Conservation (phyloP, 2,329 filamentous ascomycete genomes). For the Huntiella decipiens region DNA sequence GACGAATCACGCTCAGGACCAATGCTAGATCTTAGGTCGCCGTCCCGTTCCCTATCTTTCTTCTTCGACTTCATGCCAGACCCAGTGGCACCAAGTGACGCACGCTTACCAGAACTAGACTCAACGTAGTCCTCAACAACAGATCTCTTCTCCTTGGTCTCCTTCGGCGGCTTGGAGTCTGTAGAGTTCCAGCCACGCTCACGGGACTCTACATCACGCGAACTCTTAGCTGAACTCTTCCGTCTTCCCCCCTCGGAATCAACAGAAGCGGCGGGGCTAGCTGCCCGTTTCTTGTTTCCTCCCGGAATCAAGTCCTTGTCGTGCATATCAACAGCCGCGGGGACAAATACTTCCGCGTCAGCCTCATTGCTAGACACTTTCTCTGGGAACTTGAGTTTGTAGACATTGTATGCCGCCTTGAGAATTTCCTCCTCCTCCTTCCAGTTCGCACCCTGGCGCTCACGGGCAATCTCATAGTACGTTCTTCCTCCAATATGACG, state of each 20-base stretch:
- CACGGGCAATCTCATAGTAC: conserved; percentile 73
- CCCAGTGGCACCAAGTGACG: conserved; percentile 17
- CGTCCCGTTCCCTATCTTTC: conserved; percentile 28
- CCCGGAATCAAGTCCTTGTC: conserved; percentile 14
- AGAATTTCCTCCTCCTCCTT: conserved; percentile 70
- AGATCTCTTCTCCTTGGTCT: conserved; percentile 31
- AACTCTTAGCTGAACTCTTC: conserved; percentile 17
- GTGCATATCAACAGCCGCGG: conserved; percentile 22
- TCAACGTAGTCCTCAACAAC: conserved; percentile 28
- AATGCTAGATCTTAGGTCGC: conserved; percentile 15
- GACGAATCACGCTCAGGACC: conserved; percentile 35
- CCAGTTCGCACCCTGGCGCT: conserved; percentile 73
- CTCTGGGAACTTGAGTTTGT: conserved; percentile 29
- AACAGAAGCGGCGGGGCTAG: conserved; percentile 2
- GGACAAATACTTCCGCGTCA: conserved; percentile 8
- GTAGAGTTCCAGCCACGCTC: conserved; percentile 18
- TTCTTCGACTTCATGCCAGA: conserved; percentile 29
- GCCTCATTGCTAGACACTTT: conserved; percentile 18
- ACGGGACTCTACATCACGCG: conserved; percentile 29
- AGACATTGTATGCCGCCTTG: conserved; percentile 54
- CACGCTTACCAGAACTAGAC: conserved; percentile 27
- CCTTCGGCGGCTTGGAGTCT: conserved; percentile 19
- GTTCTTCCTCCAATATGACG: conserved; percentile 56
- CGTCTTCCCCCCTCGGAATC: conserved; percentile 18
- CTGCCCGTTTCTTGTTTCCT: neutral